Evolutionary conservation across 2,329 filamentous ascomycete species (phyloP), one percentile per base, ranked within the genome.

Genomic region (Hypoxylon rubiginosum): DNA sequence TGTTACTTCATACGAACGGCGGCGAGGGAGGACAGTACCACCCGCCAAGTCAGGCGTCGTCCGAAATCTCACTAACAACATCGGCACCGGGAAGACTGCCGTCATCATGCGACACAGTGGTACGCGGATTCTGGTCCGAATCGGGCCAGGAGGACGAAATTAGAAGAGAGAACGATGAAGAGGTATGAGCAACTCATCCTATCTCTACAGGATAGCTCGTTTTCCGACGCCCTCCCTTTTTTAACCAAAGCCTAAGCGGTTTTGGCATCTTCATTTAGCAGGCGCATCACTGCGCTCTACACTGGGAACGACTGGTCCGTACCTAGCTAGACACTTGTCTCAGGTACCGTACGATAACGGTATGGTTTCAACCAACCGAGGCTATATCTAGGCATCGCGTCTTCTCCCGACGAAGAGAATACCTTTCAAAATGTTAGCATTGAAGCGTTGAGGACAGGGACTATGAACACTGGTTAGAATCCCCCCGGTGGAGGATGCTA

Each of bases 61-160:
- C 72, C 2, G 72, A 73, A 4, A 72, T 75, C n/a, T 72, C 71
- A 5, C 24, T 75, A 6, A 62, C 72, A 39, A 66, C 60, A 17
- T 32, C 39, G 36, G 52, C 30, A 32, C 56, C 50, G 7, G 71
- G 72, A 54, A 71, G 64, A 26, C 28, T 71, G 7, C 73, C 73
- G 2, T 70, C 70, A 11, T 73, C 70, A 10, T 72, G 64, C 58
- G 72, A 69, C 32, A 67, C 62, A 1, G 54, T 61, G 36, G 62
- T 49, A 30, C 67, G 62, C 30, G 26, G n/a, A 21, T 70, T 70
- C 56, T 70, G 64, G 64, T 19, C 17, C 2, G 17, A 49, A 2
- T 13, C 17, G 13, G 39, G 28, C 8, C 36, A 21, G 11, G 32
- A 17, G 15, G 2, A 4, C 30, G 17, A 50, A 15, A 13, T 19